Conservation (phyloP, 129 eudicot genomes). For the Oenanthe sinensis region DNA sequence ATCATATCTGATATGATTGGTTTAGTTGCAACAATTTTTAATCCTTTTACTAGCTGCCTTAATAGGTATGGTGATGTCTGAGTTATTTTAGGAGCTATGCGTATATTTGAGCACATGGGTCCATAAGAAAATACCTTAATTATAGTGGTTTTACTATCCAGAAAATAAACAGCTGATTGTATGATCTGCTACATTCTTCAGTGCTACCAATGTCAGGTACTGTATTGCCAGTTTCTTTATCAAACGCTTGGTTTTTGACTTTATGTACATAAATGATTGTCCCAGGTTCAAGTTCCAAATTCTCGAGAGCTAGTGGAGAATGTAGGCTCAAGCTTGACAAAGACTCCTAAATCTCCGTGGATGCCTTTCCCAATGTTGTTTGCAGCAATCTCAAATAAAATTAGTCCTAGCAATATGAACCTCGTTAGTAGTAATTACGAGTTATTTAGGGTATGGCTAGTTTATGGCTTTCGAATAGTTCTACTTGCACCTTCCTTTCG, state of each 20-base stretch:
- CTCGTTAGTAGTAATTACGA: conserved; percentile 27
- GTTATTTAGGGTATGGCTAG: conserved; percentile 26
- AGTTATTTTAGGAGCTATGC: neutral
- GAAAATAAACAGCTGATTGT: neutral
- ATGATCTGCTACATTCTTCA: neutral
- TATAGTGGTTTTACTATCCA: neutral
- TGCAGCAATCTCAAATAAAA: conserved; percentile 30
- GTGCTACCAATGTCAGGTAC: neutral
- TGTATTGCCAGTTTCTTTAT: neutral
- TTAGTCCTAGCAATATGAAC: conserved; percentile 28
- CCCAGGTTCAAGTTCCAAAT: conserved; percentile 10
- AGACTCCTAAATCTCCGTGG: conserved; percentile 40
- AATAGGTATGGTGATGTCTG: neutral
- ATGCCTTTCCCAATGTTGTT: conserved; percentile 47
- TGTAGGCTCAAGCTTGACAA: neutral
- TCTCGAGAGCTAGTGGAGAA: conserved; percentile 5
- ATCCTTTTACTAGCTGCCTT: neutral
- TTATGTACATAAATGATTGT: conserved; percentile 15
- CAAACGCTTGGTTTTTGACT: neutral
- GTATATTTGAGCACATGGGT: neutral
- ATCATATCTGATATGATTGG: neutral
- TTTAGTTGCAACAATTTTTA: neutral
- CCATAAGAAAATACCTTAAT: neutral
- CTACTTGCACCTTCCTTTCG: neutral
- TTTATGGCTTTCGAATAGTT: neutral